These are phyloP conservation scores for Lactarius quietus DNA, from an alignment of 768 basidiomycete species.

Conservation along the genomic window DNA sequence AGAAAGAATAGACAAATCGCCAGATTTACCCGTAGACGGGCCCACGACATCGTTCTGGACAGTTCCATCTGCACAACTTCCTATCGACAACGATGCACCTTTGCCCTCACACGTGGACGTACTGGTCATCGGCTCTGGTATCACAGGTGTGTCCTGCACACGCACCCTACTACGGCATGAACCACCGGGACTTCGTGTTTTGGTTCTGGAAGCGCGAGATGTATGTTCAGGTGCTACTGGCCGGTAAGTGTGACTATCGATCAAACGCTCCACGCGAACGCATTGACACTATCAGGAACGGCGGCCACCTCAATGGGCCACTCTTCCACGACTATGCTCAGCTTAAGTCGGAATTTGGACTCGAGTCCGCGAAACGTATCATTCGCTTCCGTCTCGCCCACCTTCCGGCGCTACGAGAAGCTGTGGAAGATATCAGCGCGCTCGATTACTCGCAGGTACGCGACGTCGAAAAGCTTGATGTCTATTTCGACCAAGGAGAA, in stretches of 20 bases:
- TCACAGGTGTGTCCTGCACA: slow-evolving; percentile 63
- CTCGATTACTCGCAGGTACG: slow-evolving; percentile 54
- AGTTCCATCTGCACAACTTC: slow-evolving; percentile 47
- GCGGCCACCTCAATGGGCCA: slow-evolving; percentile 61
- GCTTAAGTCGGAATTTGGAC: slow-evolving; percentile 47
- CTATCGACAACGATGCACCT: slow-evolving; percentile 30
- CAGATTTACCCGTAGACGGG: slow-evolving; percentile 53
- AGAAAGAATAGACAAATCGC: slow-evolving; percentile 38
- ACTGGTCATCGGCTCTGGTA: slow-evolving; percentile 74
- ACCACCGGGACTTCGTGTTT: slow-evolving; percentile 39
- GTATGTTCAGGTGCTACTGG: slow-evolving; percentile 73
- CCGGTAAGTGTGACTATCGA: slow-evolving; percentile 40
- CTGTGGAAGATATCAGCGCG: slow-evolving; percentile 52
- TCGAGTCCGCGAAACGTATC: slow-evolving; percentile 45
- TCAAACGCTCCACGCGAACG: background rate
- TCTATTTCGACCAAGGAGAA: slow-evolving; percentile 42
- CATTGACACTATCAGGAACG: slow-evolving; percentile 45
- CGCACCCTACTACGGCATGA: slow-evolving; percentile 46
- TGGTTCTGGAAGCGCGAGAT: slow-evolving; percentile 81
- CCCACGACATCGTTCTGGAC: slow-evolving; percentile 65
- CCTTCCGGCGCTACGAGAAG: slow-evolving; percentile 43
- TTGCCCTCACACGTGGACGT: slow-evolving; percentile 56
- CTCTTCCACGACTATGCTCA: slow-evolving; percentile 55
- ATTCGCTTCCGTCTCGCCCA: slow-evolving; percentile 63
- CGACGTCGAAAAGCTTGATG: slow-evolving; percentile 55